Evolutionary conservation across 2,329 filamentous ascomycete genomes (phyloP).

Genomic region (Talaromyces atroroseus): DNA sequence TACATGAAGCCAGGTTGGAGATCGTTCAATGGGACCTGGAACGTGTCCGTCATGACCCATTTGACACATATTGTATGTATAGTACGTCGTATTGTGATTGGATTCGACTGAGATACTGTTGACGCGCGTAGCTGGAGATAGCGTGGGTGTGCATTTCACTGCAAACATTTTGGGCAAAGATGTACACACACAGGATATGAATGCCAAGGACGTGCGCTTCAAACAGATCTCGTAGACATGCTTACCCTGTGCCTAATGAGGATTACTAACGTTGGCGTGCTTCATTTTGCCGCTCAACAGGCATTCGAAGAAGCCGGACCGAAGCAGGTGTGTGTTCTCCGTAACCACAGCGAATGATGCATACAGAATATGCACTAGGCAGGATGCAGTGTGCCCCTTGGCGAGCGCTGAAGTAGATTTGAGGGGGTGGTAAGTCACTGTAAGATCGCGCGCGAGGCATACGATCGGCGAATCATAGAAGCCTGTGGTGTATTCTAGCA

Average conservation of each 20-base stretch:
- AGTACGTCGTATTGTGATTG: background rate
- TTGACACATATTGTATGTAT: background rate
- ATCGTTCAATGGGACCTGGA: constrained; percentile 1
- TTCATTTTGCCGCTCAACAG: background rate
- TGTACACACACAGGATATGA: background rate
- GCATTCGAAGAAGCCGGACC: constrained; percentile 1
- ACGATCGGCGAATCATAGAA: constrained; percentile 11
- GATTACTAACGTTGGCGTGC: background rate
- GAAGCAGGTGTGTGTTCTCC: background rate
- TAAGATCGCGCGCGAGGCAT: constrained; percentile 11
- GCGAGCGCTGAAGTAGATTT: background rate
- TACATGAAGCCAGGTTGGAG: constrained; percentile 1
- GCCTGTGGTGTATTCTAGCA: constrained; percentile 4
- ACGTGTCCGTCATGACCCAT: background rate
- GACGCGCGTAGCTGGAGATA: constrained; percentile 5
- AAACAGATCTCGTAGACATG: constrained; percentile 5
- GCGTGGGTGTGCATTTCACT: background rate
- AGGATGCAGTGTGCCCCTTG: background rate
- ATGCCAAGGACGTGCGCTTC: constrained; percentile 5
- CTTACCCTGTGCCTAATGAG: background rate
- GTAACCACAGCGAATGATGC: background rate
- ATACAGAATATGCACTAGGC: constrained; percentile 5
- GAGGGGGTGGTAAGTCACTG: background rate
- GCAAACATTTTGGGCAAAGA: constrained; percentile 3
- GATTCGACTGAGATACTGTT: background rate